These are phyloP conservation scores for Populus ilicifolia DNA, from an alignment of 345 rosid species.

Conservation along the genomic window DNA sequence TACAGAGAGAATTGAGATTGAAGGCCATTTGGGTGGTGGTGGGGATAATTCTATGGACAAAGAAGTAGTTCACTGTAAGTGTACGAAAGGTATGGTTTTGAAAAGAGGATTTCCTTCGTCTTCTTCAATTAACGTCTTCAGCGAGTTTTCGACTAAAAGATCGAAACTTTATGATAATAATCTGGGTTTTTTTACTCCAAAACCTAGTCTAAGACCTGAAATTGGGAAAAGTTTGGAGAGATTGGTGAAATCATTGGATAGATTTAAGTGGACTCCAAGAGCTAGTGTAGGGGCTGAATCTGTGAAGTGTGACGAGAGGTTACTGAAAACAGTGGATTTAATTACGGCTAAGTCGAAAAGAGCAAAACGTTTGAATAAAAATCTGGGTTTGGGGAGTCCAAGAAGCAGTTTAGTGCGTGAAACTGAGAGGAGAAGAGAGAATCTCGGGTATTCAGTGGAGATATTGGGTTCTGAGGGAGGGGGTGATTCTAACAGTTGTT, in stretches of 20 bases:
- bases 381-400: not conserved
- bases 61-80: conserved; percentile 12
- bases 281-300: not conserved
- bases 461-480: conserved; percentile 1
- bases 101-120: conserved; percentile 8
- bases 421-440: not conserved
- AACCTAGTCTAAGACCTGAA: not conserved
- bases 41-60: not conserved
- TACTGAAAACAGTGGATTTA: not conserved
- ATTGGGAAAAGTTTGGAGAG: conserved; percentile 3
- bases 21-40: not conserved
- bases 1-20: conserved; percentile 20
- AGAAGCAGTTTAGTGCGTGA: not conserved
- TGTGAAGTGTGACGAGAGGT: not conserved
- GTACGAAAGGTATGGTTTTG: conserved; percentile 14
- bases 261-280: conserved; percentile 12
- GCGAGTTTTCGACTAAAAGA: conserved; percentile 14
- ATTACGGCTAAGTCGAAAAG: not conserved
- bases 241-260: conserved; percentile 24
- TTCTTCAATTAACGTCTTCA: not conserved
- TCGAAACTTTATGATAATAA: conserved; percentile 11
- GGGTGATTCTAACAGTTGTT: not conserved
- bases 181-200: conserved; percentile 9
- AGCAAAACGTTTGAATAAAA: not conserved
- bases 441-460: not conserved